phyloP scores from a whole-genome alignment of 164 flowering plant species.

The Brasenia schreberi region DNA sequence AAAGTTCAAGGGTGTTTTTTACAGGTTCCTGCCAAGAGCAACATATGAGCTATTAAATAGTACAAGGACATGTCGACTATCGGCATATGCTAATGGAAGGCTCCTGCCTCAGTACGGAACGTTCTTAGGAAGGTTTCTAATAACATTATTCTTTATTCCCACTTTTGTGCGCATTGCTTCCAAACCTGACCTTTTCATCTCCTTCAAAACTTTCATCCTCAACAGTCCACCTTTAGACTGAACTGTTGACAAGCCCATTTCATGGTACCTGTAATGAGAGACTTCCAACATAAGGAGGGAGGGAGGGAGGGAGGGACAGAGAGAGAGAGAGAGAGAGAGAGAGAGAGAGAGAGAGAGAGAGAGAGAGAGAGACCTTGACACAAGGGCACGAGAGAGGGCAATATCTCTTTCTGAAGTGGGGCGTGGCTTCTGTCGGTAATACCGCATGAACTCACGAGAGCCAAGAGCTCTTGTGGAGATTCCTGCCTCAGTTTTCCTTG shows the following conservation, averaged over 20 bases:
- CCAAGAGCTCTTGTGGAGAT: slow-evolving; percentile 49
- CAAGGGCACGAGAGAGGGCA: slow-evolving; percentile 19
- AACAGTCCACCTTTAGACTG: slow-evolving; percentile 64
- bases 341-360: slow-evolving; percentile 3
- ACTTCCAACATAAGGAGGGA: background rate
- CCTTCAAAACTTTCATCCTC: slow-evolving; percentile 75
- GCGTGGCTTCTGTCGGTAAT: slow-evolving; percentile 88
- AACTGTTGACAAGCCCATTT: slow-evolving; percentile 84
- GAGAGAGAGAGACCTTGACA: slow-evolving; percentile 50
- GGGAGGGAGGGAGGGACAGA: background rate
- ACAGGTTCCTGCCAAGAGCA: background rate
- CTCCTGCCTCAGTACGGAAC: slow-evolving; percentile 35
- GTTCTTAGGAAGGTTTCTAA: slow-evolving; percentile 81
- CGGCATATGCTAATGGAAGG: background rate
- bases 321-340: slow-evolving; percentile 3
- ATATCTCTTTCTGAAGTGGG: slow-evolving; percentile 36
- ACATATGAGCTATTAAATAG: background rate
- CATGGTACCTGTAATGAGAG: slow-evolving; percentile 55
- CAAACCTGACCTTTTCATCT: slow-evolving; percentile 60
- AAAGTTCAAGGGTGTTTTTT: too few species aligned
- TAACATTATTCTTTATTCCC: slow-evolving; percentile 88
- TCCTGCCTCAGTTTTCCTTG: slow-evolving; percentile 25
- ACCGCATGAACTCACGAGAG: slow-evolving; percentile 78
- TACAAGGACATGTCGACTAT: background rate
- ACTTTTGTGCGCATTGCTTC: slow-evolving; percentile 72